phyloP scores from a whole-genome alignment of 1,284 basidiomycete genomes.

The Cryptococcus hybrid region DNA sequence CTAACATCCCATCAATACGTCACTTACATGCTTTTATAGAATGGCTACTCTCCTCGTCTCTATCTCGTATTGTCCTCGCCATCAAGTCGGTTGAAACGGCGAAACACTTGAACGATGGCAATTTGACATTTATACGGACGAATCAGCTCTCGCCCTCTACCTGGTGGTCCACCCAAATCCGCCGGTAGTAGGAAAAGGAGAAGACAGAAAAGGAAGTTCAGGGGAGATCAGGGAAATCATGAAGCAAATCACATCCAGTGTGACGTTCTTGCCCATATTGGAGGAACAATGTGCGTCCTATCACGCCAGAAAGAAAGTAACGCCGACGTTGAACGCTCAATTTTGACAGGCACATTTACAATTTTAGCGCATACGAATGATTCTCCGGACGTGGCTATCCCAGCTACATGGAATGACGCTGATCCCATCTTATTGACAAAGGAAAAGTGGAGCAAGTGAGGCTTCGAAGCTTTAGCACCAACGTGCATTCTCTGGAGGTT shows the following conservation, averaged over 20 bases:
- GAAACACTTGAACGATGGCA: conserved; percentile 96
- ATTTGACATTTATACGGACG: conserved; percentile 84
- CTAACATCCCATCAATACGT: not conserved
- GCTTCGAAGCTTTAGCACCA: conserved; percentile 84
- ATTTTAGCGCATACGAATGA: conserved; percentile 87
- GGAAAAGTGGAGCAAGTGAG: conserved; percentile 96
- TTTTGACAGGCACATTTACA: conserved; percentile 64
- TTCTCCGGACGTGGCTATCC: conserved; percentile 68
- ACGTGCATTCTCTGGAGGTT: conserved; percentile 81
- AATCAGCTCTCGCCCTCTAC: conserved; percentile 18
- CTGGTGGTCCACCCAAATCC: conserved; percentile 8
- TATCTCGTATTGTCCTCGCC: conserved; percentile 89
- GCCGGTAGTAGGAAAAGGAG: conserved; percentile 27
- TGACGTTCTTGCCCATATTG: conserved; percentile 92
- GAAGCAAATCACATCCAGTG: conserved; percentile 96
- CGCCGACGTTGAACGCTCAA: not conserved
- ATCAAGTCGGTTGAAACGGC: conserved; percentile 94
- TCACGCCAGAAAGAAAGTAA: not conserved
- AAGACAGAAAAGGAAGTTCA: conserved; percentile 78
- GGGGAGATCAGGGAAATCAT: conserved; percentile 97
- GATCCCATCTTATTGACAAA: conserved; percentile 90
- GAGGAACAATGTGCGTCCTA: conserved; percentile 83
- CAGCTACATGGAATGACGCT: conserved; percentile 81
- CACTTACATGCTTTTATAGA: conserved; percentile 53
- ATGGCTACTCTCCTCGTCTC: conserved; percentile 86